A percentile compares a stretch with the other conserved stretches of the same genome.
Conservation (phyloP, 805 yeast species). For the Candida saitoana region DNA sequence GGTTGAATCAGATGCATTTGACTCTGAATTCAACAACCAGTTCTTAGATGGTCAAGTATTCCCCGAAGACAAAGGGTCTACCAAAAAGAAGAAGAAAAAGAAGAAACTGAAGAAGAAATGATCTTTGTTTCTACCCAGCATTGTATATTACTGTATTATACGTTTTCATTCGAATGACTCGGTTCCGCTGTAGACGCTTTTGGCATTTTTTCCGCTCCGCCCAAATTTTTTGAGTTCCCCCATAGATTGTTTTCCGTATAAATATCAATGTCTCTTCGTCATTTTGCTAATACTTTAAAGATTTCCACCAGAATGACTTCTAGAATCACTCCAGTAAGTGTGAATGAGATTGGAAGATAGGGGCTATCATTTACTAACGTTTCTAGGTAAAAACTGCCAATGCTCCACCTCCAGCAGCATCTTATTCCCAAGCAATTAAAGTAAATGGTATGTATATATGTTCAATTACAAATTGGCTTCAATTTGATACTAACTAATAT, state of each 20-base stretch:
- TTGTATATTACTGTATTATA: slow-evolving; percentile 3
- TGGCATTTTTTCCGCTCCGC: not conserved
- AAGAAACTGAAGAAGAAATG: slow-evolving; percentile 23
- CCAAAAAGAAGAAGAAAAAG: slow-evolving; percentile 23
- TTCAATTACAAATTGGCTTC: too few relatives aligned
- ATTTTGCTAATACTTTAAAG: not conserved
- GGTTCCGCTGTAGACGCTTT: too few relatives aligned
- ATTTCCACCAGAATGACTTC: slow-evolving; percentile 22
- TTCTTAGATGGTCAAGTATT: slow-evolving; percentile 26
- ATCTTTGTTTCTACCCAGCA: not conserved
- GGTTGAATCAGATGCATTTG: slow-evolving; percentile 8
- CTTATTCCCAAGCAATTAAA: slow-evolving; percentile 93
- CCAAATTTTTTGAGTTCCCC: not conserved
- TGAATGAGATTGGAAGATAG: not conserved
- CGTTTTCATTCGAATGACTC: too few relatives aligned
- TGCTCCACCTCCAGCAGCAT: slow-evolving; percentile 97
- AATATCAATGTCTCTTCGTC: not conserved
- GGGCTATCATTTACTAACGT: slow-evolving; percentile 13
- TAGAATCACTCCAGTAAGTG: slow-evolving; percentile 29
- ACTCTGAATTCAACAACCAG: slow-evolving; percentile 28
- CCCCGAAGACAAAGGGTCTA: slow-evolving; percentile 9
- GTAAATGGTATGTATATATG: slow-evolving; percentile 51
- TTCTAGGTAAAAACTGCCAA: slow-evolving; percentile 56
- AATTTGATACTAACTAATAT: not conserved
- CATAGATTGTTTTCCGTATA: not conserved